Evolutionary conservation across 768 basidiomycete genomes (phyloP), one percentile per base, ranked within the genome.

Genomic region (Mycena filopes): DNA sequence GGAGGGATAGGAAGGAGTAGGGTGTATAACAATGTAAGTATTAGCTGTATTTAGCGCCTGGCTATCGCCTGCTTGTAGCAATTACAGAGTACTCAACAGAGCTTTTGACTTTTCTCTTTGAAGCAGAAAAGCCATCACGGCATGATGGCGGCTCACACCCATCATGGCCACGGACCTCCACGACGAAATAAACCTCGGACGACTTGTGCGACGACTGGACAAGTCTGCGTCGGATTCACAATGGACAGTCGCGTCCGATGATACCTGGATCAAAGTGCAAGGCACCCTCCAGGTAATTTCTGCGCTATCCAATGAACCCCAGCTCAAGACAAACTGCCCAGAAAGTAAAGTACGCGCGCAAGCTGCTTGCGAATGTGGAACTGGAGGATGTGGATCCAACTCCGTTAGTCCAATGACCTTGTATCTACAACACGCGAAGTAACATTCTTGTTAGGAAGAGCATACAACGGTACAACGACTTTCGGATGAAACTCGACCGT

Each of bases 121-220:
- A n/a, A n/a, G n/a, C n/a, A n/a, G n/a, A n/a, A n/a, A n/a, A n/a
- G n/a, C n/a, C n/a, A n/a, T n/a, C n/a, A n/a, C n/a, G n/a, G n/a
- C n/a, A n/a, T n/a, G n/a, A n/a, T n/a, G n/a, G n/a, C n/a, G n/a
- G n/a, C n/a, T n/a, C 61, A 63, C 21, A 46, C 51, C 16, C 23
- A 38, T 16, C 38, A 66, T 66, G 65, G 16, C 47, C 42, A 26
- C 38, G 7, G 55, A 66, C 60, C 36, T 29, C 46, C 91, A 91
- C 62, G 89, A 93, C 78, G 84, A 86, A 68, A 85, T 93, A 15
- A 93, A 93, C 75, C 79, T 93, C 11, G 76, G 78, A 12, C 83
- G 89, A 51, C 82, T 93, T 9, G 75, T 93, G 6, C 81, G 83
- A 46, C 75, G 87, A 59, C 82, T 94, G 0, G 89, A 93, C 61